phyloP scores from a whole-genome alignment of 352 stramenopile genomes.

The Phytopythium ostracodes region DNA sequence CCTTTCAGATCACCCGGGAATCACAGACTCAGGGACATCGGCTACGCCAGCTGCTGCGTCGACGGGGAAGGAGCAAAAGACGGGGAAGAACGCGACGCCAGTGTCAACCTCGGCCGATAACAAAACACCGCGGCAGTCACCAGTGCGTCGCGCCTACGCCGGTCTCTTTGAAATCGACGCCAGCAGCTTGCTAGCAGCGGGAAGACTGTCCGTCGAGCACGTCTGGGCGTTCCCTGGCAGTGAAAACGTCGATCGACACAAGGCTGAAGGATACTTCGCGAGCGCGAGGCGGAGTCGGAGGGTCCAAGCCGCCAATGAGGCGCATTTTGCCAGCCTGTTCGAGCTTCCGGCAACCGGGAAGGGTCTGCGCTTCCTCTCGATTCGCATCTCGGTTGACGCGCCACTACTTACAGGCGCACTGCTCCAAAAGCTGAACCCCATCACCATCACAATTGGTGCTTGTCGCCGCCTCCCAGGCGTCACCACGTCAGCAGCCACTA shows the following conservation, averaged over 20 bases:
- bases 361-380: constrained; percentile 42
- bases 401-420: constrained; percentile 38
- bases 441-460: constrained; percentile 52
- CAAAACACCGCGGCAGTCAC: constrained; percentile 7
- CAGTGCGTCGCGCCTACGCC: constrained; percentile 24
- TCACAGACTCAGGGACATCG: constrained; percentile 14
- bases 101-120: constrained; percentile 3
- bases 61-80: constrained; percentile 30
- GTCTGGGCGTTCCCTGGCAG: constrained; percentile 21
- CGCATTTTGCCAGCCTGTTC: constrained; percentile 23
- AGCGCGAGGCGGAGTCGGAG: neutral
- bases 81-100: constrained; percentile 9
- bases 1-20: constrained; percentile 40
- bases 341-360: constrained; percentile 13
- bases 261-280: constrained; percentile 8
- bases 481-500: constrained; percentile 11
- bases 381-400: constrained; percentile 46
- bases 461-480: constrained; percentile 50
- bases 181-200: constrained; percentile 39
- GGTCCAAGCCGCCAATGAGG: neutral
- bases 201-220: constrained; percentile 37
- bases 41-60: constrained; percentile 1
- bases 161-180: constrained; percentile 62
- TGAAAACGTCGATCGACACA: neutral
- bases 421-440: constrained; percentile 49